Base-by-base conservation (phyloP, 805 yeast genomes). In the Debaryomyces maramus region DNA sequence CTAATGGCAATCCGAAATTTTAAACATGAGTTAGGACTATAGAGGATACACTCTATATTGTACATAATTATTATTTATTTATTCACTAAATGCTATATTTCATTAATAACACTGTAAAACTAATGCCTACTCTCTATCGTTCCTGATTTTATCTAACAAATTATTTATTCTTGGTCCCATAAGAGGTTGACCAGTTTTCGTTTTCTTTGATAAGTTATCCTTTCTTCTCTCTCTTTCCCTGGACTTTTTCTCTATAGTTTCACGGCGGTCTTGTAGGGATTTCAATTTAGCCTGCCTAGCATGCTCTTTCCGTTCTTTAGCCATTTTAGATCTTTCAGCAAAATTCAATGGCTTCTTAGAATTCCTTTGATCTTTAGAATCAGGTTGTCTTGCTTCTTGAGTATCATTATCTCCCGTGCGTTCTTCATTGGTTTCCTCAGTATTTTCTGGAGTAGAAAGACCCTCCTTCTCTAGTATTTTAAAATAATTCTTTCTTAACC, bases 121-220 rank as follows among this genome's bases (percentile, higher is more conserved):
- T 16, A 9, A 24, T 20, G 17, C 21, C 16, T 35, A 36, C 28
- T 32, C 41, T 45, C 48, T 54, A 46, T 78, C 82, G 20, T 62
- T 63, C 54, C 78, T 81, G 45, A 90, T 86, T 60, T 88, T 87
- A 39, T 85, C 93, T 35, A 90, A 70, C 32, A 90, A 67, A 50
- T 80, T 78, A 40, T 80, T 83, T 42, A 90, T 87, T 61, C 95
- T 78, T 11, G 96, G 95, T 0, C 88, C 96, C 91, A 90, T 87
- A 32, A 78, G 63, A 2, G 97, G 97, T 60, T 90, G 98, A 0
- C 98, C 98, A 3, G 67, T 56, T 51, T 72, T 71, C 1, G 96
- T 90, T 45, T 70, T 81, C 43, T 75, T 70, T 6, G 62, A 43
- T 3, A 70, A 44, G 18, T 55, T 51, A 51, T 65, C 56, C 67